Evolutionary conservation across 352 stramenopile species (phyloP).

Genomic region (Ophiocytium majus): DNA sequence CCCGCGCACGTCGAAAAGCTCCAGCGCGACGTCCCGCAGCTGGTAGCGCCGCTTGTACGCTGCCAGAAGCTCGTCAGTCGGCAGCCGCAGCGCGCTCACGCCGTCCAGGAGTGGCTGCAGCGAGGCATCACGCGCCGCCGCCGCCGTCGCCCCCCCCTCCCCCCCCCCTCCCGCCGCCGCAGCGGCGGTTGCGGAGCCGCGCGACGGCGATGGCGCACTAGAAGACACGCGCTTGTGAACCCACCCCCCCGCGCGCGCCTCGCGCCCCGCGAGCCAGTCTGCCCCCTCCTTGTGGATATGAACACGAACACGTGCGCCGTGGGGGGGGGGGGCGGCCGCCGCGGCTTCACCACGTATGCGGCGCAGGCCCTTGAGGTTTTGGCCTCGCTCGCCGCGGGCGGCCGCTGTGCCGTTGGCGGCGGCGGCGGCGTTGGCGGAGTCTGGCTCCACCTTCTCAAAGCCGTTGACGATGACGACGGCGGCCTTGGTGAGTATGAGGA

Average conservation of each 20-base stretch:
- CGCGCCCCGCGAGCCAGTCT: not conserved
- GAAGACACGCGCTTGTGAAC: not conserved
- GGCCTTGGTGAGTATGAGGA: slow-evolving; percentile 40
- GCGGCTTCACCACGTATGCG: not conserved
- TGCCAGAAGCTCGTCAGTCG: slow-evolving; percentile 29
- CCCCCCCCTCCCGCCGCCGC: too few relatives aligned
- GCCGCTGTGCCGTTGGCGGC: not conserved
- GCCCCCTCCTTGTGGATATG: not conserved
- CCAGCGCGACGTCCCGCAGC: slow-evolving; percentile 50
- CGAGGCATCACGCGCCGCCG: not conserved
- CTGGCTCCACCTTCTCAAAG: slow-evolving; percentile 31
- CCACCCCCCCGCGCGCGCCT: not conserved
- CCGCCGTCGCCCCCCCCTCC: not conserved
- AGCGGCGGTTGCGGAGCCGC: too few relatives aligned
- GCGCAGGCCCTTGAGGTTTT: not conserved
- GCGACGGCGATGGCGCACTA: too few relatives aligned
- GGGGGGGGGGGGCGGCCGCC: not conserved
- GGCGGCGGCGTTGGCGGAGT: not conserved
- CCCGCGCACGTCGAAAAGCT: slow-evolving; percentile 57
- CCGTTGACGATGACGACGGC: slow-evolving; percentile 46
- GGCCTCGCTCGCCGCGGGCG: not conserved
- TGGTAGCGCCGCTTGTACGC: slow-evolving; percentile 56
- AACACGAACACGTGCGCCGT: not conserved
- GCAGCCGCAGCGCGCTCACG: not conserved
- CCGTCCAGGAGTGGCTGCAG: slow-evolving; percentile 3